A percentile compares a stretch with the other conserved stretches of the same genome.
phyloP scores from a whole-genome alignment of 306 rosid species.

The Sicyos baderoa region DNA sequence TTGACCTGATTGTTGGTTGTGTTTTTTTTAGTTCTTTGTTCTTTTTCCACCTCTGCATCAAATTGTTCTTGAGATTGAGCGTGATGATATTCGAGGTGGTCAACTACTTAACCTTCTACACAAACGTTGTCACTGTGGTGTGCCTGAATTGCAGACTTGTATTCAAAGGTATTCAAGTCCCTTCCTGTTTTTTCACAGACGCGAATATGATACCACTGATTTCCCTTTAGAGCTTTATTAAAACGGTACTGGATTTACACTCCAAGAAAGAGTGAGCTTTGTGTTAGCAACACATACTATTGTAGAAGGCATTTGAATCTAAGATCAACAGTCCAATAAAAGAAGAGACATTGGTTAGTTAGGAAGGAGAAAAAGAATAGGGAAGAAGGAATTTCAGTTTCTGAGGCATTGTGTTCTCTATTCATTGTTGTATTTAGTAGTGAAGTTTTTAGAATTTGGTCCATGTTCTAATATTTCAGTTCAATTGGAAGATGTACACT shows the following conservation, averaged over 20 bases:
- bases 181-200: slow-evolving; percentile 3
- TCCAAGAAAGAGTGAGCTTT: background rate
- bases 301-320: background rate
- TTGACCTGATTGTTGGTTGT: background rate
- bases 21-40: slow-evolving; percentile 53
- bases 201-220: background rate
- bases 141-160: slow-evolving; percentile 92
- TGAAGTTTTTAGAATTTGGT: background rate
- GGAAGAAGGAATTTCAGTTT: background rate
- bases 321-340: background rate
- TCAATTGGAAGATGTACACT: background rate
- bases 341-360: background rate
- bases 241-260: background rate
- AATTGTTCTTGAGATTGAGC: slow-evolving; percentile 77
- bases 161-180: slow-evolving; percentile 57
- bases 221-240: background rate
- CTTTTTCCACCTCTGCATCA: slow-evolving; percentile 80
- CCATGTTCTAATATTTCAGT: background rate
- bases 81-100: slow-evolving; percentile 74
- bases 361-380: background rate
- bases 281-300: background rate
- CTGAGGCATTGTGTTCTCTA: background rate
- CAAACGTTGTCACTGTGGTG: slow-evolving; percentile 91
- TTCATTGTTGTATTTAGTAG: background rate
- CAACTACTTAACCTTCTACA: slow-evolving; percentile 81